Percentiles rank a stretch among this genome's conserved stretches.
Evolutionary conservation across 768 basidiomycete genomes (phyloP).

Genomic region (Phanerodontia chrysosporium): DNA sequence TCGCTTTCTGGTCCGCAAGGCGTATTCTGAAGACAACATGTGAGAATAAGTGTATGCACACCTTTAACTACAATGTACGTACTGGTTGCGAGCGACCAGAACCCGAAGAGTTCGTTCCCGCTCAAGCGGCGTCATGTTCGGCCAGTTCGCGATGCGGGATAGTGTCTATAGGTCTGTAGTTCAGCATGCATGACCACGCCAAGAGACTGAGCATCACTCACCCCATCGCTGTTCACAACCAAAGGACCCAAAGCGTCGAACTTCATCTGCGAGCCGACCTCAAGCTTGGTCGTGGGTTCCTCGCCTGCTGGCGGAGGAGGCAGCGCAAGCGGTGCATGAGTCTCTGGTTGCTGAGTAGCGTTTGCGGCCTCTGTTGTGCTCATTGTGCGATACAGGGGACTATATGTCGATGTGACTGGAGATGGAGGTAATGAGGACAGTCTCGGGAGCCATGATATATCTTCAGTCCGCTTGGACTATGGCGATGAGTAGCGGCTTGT

Average conservation of each 20-base stretch:
- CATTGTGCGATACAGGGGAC: not conserved
- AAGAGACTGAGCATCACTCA: constrained; percentile 1
- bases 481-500: not conserved
- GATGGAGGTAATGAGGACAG: too few species aligned
- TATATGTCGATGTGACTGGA: not conserved
- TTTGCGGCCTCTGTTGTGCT: not conserved
- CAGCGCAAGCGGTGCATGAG: not conserved
- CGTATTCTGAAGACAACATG: not conserved
- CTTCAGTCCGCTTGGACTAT: not conserved
- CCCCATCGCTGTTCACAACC: constrained; percentile 16
- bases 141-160: constrained; percentile 15
- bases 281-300: not conserved
- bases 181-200: not conserved
- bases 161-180: too few species aligned
- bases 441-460: not conserved
- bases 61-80: not conserved
- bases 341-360: too few species aligned
- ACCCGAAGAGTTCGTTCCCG: constrained; percentile 10
- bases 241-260: constrained; percentile 11
- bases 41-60: not conserved
- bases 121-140: constrained; percentile 8
- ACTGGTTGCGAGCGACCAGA: constrained; percentile 11
- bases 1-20: constrained; percentile 5
- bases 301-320: not conserved
- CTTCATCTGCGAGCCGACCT: not conserved